Evolutionary conservation across 2,329 filamentous ascomycete species (phyloP), one percentile per base, ranked within the genome.

Genomic region (Trichoderma oligosporum): DNA sequence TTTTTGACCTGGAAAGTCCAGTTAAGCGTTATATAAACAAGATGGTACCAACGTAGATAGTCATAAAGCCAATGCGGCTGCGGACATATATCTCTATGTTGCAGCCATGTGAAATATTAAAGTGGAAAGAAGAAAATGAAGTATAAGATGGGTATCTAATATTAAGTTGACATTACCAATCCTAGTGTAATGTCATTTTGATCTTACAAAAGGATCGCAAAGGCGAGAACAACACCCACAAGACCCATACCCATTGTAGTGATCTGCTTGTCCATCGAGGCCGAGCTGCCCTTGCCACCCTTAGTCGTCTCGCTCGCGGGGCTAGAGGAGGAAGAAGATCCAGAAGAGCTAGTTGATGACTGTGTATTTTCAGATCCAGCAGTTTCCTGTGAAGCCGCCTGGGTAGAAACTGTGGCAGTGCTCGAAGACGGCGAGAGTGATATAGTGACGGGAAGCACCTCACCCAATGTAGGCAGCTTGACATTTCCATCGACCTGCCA

Each of bases 401-500:
- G 11, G 33, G 57, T 60, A n/a, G 61, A 27, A 24, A 57, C 44
- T 7, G 56, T 56, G 14, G 61, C 62, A 4, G 58, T 31, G 33
- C n/a, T 33, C 14, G 33, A 2, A 14, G 12, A 4, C 16, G 24
- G 7, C 18, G 22, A 24, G 12, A 4, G 2, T 3, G 25, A 18
- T n/a, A 11, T 7, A 12, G 8, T 24, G 14, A 18, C 16, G 11
- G 36, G 9, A 22, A 75, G 66, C 3, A 74, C 76, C 64, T 84
- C 78, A 12, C 86, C 88, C 7, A 94, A 64, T 2, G 82, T 85
- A 0, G 91, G 91, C 22, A 95, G 78, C 11, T 80, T 71, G 3
- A 86, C 83, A 61, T 85, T 83, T 14, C 88, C 86, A 64, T 89
- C 75, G 3, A 95, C 83, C 18, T 84, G 77, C 91, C 91, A 96